A percentile compares a stretch with the other conserved stretches of the same genome.
These are phyloP conservation scores for Chaetothyriales sp. DNA, from an alignment of 2,329 filamentous ascomycete genomes.

Conservation along the genomic window DNA sequence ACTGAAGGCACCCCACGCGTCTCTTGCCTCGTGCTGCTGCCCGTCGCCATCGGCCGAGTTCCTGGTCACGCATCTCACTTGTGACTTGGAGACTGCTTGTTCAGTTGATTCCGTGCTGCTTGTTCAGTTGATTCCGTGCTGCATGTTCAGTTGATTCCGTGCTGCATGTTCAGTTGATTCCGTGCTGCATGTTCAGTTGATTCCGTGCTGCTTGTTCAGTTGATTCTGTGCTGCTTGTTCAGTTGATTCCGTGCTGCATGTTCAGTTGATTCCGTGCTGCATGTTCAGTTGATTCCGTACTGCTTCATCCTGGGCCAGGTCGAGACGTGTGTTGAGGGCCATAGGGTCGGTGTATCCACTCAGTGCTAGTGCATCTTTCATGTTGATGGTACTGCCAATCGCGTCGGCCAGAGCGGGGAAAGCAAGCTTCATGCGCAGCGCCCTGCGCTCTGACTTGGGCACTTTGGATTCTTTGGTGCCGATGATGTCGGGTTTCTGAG, in stretches of 20 bases:
- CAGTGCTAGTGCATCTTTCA: constrained; percentile 9
- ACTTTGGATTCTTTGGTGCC: constrained; percentile 1
- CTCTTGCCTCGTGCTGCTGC: neutral
- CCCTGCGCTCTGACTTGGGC: constrained; percentile 6
- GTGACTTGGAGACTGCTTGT: neutral
- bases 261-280: too few relatives aligned
- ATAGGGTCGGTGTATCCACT: constrained; percentile 18
- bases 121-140: too few relatives aligned
- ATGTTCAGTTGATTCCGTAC: neutral
- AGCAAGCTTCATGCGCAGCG: constrained; percentile 9
- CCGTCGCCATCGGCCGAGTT: neutral
- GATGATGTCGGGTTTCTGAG: neutral
- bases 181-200: too few relatives aligned
- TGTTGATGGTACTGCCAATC: constrained; percentile 7
- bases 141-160: too few relatives aligned
- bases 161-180: too few relatives aligned
- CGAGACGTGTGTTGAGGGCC: constrained; percentile 19
- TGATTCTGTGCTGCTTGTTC: too few relatives aligned
- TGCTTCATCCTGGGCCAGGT: neutral
- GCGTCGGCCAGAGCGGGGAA: constrained; percentile 13
- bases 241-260: too few relatives aligned
- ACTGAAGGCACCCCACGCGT: neutral
- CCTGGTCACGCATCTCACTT: neutral
- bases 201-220: too few relatives aligned
- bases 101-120: neutral